Base-by-base conservation (phyloP, 2,329 filamentous ascomycete species). In the Teratosphaeria viscida region DNA sequence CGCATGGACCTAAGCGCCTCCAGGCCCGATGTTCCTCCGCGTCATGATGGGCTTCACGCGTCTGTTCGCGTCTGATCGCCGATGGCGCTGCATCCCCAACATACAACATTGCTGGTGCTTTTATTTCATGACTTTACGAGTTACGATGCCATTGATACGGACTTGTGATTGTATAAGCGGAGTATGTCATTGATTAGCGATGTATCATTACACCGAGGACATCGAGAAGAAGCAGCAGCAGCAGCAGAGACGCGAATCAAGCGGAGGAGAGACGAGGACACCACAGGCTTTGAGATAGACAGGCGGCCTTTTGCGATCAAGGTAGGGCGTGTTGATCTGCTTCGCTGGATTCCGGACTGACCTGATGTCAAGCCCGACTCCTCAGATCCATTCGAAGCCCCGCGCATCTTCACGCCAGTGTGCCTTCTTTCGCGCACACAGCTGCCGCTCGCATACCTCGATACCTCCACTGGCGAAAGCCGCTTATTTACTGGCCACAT, bases 401-500 rank as follows among this genome's bases (percentile, higher is more conserved):
- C 71, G 26, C 63, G 62, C 32, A 60, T 60, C 19, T 67, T 73
- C 53, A 67, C 63, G 34, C 70, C 71, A 26, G 34, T 73, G 52
- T 65, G 60, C 47, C 74, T 88, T 29, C 73, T 89, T 3, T 80
- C 83, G 32, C 82, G 86, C 65, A 78, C 85, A 64, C 75, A 80
- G 61, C 76, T 88, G 5, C 76, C 82, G 5, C 74, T 88, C n/a
- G 82, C 84, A 1, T 81, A 72, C 64, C 79, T 89, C 60, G 85
- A 88, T 67, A 77, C 85, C 47, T 71, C 76, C 26, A 72, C 77
- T 11, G 76, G 80, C 14, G 76, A 75, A 27, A 80, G 79, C 55
- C 81, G 81, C 56, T 77, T 82, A 54, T 87, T 84, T 69, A 82
- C 85, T 65, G 82, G 83, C 7, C 78, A 81, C 63, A 78, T 88